These are phyloP conservation scores for Silene uniflora DNA, from an alignment of 148 eudicot genomes.

Conservation along the genomic window DNA sequence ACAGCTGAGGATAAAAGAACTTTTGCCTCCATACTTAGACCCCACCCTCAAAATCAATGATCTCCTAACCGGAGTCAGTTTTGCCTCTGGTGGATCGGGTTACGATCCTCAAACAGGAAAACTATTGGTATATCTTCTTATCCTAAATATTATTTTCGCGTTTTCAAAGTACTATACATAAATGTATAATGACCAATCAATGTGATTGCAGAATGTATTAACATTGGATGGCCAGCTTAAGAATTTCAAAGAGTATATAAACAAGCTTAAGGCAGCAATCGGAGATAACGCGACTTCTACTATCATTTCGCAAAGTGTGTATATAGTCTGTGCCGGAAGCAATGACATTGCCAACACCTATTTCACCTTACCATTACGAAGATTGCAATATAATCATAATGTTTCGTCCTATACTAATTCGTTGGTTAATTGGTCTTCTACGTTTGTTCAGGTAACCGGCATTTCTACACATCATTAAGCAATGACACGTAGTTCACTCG, in stretches of 20 bases:
- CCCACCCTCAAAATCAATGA: conserved; percentile 34
- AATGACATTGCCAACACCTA: conserved; percentile 34
- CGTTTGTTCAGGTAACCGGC: conserved; percentile 29
- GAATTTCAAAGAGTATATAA: conserved; percentile 28
- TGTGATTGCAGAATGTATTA: conserved; percentile 18
- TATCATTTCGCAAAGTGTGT: conserved; percentile 27
- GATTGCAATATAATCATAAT: conserved; percentile 20
- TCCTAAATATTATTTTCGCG: no score
- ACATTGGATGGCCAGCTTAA: conserved; percentile 24
- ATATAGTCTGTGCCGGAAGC: conserved; percentile 30
- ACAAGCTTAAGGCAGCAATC: conserved; percentile 22
- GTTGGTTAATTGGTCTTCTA: conserved; percentile 24
- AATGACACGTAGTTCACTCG: no score
- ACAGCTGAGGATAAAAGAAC: conserved; percentile 38
- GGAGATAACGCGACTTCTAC: conserved; percentile 28
- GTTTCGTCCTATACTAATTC: conserved; percentile 18
- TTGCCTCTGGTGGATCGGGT: conserved; percentile 40
- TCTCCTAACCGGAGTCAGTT: conserved; percentile 45
- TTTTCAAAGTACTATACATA: no score
- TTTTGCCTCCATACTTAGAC: conserved; percentile 44
- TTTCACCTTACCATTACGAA: conserved; percentile 19
- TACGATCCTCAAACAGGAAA: conserved; percentile 38
- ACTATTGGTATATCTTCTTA: conserved; percentile 34
- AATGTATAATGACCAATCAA: no score
- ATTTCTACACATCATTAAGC: no score